These are phyloP conservation scores for Falciphora oryzae DNA, from an alignment of 2,329 filamentous ascomycete species.

Conservation along the genomic window DNA sequence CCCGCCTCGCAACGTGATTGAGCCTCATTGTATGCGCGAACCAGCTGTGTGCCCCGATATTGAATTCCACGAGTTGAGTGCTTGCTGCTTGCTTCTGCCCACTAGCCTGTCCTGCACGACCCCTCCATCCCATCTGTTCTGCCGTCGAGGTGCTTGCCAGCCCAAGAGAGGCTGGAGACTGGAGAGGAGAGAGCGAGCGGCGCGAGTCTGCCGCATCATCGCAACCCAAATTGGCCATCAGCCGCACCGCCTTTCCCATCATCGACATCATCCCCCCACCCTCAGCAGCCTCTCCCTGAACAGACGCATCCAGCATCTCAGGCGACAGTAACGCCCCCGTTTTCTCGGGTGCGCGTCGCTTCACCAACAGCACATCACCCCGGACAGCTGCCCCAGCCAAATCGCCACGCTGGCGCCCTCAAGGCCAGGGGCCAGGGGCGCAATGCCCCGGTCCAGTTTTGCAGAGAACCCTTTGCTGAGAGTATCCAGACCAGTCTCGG, in stretches of 20 bases:
- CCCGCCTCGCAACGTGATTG: background rate
- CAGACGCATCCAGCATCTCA: background rate
- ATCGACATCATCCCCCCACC: background rate
- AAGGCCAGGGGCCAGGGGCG: constrained; percentile 7
- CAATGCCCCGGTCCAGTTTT: constrained; percentile 35
- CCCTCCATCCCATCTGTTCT: background rate
- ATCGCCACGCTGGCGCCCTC: background rate
- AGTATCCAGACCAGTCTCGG: constrained; percentile 73
- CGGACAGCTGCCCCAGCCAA: background rate
- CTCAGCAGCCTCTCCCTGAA: background rate
- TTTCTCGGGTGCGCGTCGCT: background rate
- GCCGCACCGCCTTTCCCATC: background rate
- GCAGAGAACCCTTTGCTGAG: constrained; percentile 54
- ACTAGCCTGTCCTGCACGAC: background rate
- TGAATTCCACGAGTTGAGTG: background rate
- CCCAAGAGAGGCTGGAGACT: background rate
- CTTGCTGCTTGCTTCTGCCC: background rate
- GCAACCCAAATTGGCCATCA: background rate
- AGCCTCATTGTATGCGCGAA: background rate
- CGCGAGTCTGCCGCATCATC: too few relatives aligned
- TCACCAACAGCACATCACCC: background rate
- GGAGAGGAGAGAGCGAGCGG: background rate
- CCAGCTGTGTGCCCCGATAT: background rate
- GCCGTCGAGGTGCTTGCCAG: background rate
- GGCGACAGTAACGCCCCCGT: background rate